Evolutionary conservation across 2,329 filamentous ascomycete species (phyloP).

Genomic region (Fusarium sp.): DNA sequence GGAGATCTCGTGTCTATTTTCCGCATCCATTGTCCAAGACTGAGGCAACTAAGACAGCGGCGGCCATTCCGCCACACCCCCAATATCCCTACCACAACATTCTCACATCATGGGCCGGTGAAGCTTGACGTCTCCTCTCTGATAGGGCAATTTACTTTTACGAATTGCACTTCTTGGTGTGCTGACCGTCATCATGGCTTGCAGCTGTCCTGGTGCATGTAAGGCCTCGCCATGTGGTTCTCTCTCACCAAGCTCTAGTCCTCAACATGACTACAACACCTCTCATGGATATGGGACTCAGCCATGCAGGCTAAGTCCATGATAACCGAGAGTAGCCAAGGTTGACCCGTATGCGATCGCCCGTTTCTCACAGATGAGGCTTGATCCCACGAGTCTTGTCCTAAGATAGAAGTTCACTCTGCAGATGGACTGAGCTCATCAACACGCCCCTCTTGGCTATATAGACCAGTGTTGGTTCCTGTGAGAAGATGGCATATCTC

Average conservation of each 20-base stretch:
- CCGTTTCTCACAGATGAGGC: conserved; percentile 10
- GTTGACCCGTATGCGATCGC: conserved; percentile 5
- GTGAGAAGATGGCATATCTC: neutral
- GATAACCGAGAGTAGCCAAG: conserved; percentile 7
- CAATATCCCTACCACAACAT: conserved; percentile 1
- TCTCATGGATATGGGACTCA: neutral
- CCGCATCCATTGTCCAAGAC: neutral
- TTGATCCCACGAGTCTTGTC: conserved; percentile 18
- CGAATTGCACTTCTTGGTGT: conserved; percentile 11
- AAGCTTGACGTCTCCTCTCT: neutral
- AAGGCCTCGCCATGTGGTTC: conserved; percentile 26
- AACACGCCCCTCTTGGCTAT: conserved; percentile 17
- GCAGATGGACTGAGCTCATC: neutral
- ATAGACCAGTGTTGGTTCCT: conserved; percentile 27
- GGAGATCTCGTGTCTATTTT: conserved; percentile 21
- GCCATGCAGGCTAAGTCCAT: conserved; percentile 2
- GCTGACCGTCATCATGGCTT: conserved; percentile 28
- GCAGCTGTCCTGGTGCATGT: conserved; percentile 25
- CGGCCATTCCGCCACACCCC: conserved; percentile 1
- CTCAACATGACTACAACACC: conserved; percentile 16
- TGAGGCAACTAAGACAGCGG: conserved; percentile 3
- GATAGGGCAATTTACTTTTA: conserved; percentile 11
- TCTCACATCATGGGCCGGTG: neutral
- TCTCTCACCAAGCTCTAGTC: conserved; percentile 5
- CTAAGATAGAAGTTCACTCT: conserved; percentile 1